Evolutionary conservation across 805 yeast species (phyloP).

Genomic region (Metschnikowia koreensis): DNA sequence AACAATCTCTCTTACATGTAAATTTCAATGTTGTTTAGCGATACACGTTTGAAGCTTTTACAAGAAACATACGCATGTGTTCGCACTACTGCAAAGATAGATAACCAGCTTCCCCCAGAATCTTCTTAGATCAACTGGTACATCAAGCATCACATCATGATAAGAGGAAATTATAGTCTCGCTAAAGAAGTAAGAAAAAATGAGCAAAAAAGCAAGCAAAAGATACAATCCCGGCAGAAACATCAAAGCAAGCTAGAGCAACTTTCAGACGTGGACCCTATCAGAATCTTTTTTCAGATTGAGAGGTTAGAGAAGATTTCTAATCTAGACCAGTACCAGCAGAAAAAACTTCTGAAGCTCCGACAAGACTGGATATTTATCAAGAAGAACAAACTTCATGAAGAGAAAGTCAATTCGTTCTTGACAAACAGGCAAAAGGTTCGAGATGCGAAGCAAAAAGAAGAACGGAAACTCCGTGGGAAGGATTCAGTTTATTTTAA

Average conservation of each 20-base stretch:
- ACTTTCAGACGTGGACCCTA: conserved; percentile 34
- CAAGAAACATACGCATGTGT: not conserved
- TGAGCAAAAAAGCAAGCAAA: conserved; percentile 35
- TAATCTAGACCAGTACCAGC: conserved; percentile 17
- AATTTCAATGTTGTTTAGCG: too few relatives aligned
- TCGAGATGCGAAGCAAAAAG: conserved; percentile 17
- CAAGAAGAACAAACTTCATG: conserved; percentile 32
- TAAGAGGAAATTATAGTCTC: conserved; percentile 32
- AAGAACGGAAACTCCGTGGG: conserved; percentile 39
- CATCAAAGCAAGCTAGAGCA: conserved; percentile 25
- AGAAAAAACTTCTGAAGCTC: conserved; percentile 25
- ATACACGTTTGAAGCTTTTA: too few relatives aligned
- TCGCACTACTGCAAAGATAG: not conserved
- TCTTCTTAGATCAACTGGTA: not conserved
- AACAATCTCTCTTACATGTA: too few relatives aligned
- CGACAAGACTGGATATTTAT: conserved; percentile 43
- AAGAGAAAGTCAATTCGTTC: conserved; percentile 26
- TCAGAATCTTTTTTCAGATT: conserved; percentile 32
- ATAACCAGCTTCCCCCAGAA: not conserved
- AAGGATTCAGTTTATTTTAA: conserved; percentile 56
- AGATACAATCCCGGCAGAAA: conserved; percentile 38
- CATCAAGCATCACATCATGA: conserved; percentile 16
- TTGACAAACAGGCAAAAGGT: conserved; percentile 21
- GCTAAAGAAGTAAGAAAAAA: conserved; percentile 37
- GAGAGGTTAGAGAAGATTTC: conserved; percentile 23